These are phyloP conservation scores for Peronospora belbahrii DNA, from an alignment of 352 stramenopile species.

Conservation along the genomic window DNA sequence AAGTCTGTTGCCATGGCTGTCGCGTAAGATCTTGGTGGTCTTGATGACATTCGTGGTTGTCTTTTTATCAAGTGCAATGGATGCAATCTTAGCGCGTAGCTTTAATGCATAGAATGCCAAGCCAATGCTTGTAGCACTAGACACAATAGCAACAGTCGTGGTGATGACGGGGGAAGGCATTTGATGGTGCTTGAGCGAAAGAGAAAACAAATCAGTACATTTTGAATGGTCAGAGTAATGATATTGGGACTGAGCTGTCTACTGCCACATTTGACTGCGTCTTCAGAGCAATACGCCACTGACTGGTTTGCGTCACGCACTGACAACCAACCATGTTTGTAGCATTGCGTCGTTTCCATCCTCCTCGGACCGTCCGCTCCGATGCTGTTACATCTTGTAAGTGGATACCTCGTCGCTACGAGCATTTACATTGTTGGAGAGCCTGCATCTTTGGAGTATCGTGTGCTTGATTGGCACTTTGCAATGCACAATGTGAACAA, in stretches of 20 bases:
- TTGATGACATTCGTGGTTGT: constrained; percentile 13
- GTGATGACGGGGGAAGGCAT: constrained; percentile 19
- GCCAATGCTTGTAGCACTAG: constrained; percentile 26
- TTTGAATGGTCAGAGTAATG: no score
- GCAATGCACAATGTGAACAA: constrained; percentile 17
- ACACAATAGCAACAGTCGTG: constrained; percentile 21
- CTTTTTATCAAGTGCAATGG: constrained; percentile 8
- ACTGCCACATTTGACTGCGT: no score
- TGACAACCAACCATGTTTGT: no score
- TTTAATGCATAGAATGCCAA: constrained; percentile 34
- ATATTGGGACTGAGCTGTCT: no score
- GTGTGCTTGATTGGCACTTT: constrained; percentile 7
- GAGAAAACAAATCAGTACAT: no score
- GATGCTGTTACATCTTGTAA: neutral
- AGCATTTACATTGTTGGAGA: neutral
- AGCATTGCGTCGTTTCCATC: constrained; percentile 5
- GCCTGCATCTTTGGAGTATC: constrained; percentile 1
- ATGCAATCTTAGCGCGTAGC: constrained; percentile 21
- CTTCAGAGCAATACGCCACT: no score
- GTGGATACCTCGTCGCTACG: neutral
- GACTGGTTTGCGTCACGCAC: no score
- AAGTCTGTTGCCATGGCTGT: constrained; percentile 25
- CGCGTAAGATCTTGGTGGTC: constrained; percentile 8
- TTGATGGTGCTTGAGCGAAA: no score
- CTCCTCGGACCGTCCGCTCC: neutral